phyloP scores from a whole-genome alignment of 2,329 filamentous ascomycete species.

The Sphaerostilbella broomeana region DNA sequence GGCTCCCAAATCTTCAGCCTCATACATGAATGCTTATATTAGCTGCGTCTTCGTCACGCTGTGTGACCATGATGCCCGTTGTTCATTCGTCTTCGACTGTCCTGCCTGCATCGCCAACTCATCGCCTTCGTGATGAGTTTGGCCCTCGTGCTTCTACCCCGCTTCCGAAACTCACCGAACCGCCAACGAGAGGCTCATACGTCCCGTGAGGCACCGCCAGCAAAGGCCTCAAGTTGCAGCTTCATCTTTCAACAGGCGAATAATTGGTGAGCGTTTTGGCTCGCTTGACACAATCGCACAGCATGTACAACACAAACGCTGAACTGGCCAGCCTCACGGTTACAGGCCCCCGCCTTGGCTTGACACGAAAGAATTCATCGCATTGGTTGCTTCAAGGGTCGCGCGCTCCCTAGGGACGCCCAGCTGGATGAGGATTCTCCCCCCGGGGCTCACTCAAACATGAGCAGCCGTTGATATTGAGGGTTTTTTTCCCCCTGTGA shows the following conservation, averaged over 20 bases:
- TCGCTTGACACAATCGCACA: conserved; percentile 10
- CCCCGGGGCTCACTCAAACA: too few relatives aligned
- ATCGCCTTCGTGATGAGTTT: conserved; percentile 11
- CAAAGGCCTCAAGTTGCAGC: conserved; percentile 12
- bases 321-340: conserved; percentile 7
- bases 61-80: conserved; percentile 7
- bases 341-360: too few relatives aligned
- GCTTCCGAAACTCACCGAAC: conserved; percentile 8
- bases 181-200: conserved; percentile 8
- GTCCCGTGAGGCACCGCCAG: conserved; percentile 1
- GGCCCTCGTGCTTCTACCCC: conserved; percentile 8
- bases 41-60: too few relatives aligned
- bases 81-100: conserved; percentile 11
- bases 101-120: conserved; percentile 13
- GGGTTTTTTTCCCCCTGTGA: too few relatives aligned
- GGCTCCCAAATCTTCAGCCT: too few relatives aligned
- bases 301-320: conserved; percentile 10
- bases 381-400: not conserved
- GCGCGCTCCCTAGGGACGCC: too few relatives aligned
- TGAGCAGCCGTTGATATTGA: too few relatives aligned
- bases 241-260: conserved; percentile 4
- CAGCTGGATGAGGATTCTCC: too few relatives aligned
- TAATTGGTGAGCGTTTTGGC: conserved; percentile 7
- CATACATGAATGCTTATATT: too few relatives aligned
- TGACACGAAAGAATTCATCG: too few relatives aligned